A percentile compares a stretch with the other conserved stretches of the same genome.
phyloP scores from a whole-genome alignment of 164 flowering plant species.

The Berberis vulgaris region DNA sequence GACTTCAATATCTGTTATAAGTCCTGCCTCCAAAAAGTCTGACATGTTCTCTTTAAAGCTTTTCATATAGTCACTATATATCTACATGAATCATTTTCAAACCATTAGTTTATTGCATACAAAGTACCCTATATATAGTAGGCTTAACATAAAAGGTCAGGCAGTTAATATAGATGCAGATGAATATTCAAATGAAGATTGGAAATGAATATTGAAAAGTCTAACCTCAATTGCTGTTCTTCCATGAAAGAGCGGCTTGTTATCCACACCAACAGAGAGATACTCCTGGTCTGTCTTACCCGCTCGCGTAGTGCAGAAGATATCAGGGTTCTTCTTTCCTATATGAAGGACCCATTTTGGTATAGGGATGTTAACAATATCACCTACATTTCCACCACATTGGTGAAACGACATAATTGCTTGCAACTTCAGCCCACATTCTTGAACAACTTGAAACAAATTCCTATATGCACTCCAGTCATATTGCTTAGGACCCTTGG shows the following conservation, averaged over 20 bases:
- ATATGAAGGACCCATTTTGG: conserved; percentile 67
- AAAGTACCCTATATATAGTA: not conserved
- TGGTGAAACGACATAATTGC: conserved; percentile 89
- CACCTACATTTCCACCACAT: conserved; percentile 85
- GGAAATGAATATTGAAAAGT: not conserved
- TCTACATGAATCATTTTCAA: conserved; percentile 23
- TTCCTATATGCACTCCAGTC: conserved; percentile 68
- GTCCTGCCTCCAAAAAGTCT: conserved; percentile 53
- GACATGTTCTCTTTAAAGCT: conserved; percentile 77
- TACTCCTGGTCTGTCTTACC: conserved; percentile 63
- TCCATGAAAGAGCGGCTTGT: conserved; percentile 53
- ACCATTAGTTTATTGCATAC: not conserved
- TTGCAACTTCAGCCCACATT: conserved; percentile 55
- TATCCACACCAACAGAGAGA: conserved; percentile 58
- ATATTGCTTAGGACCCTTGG: conserved; percentile 56
- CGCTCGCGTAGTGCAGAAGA: conserved; percentile 59
- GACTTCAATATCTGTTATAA: conserved; percentile 70
- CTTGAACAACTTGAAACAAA: conserved; percentile 45
- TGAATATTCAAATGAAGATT: not conserved
- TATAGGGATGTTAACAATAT: conserved; percentile 52
- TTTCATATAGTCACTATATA: conserved; percentile 81
- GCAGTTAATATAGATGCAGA: not conserved
- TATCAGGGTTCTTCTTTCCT: conserved; percentile 61
- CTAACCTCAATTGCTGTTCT: conserved; percentile 64
- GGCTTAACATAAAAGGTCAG: not conserved